Evolutionary conservation across 2,329 filamentous ascomycete genomes (phyloP).

Genomic region (Aspergillus versicolor): DNA sequence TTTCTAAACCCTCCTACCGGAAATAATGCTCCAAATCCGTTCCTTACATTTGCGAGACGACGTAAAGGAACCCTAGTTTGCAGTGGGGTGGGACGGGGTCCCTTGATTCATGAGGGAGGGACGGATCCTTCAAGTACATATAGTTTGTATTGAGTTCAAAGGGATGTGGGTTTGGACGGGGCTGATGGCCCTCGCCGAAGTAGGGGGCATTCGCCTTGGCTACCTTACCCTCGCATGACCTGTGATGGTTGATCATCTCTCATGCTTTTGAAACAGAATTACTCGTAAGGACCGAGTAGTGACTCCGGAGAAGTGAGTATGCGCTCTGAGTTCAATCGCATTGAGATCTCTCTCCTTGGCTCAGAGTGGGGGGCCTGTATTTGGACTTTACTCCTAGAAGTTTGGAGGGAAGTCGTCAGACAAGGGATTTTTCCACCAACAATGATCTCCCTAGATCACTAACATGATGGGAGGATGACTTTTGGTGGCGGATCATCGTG

Average conservation of each 20-base stretch:
- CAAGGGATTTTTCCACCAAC: background rate
- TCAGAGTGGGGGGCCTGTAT: background rate
- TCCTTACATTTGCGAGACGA: background rate
- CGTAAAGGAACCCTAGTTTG: background rate
- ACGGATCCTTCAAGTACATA: background rate
- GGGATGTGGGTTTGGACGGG: background rate
- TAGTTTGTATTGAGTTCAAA: background rate
- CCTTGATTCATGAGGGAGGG: conserved; percentile 7
- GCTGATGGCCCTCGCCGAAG: background rate
- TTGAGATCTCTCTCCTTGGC: background rate
- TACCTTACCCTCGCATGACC: background rate
- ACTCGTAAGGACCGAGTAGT: background rate
- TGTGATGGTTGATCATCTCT: background rate
- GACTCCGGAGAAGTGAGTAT: background rate
- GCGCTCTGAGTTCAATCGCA: background rate
- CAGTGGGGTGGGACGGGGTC: background rate
- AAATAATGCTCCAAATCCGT: background rate
- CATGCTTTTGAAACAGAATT: background rate
- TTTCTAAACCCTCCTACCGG: background rate
- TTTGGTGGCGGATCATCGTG: conserved; percentile 9
- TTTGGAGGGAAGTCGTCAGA: no score
- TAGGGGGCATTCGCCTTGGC: background rate
- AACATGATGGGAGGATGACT: background rate
- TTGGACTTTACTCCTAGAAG: background rate
- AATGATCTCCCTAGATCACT: conserved; percentile 17